Evolutionary conservation across 345 rosid genomes (phyloP), one percentile per base, ranked within the genome.

Genomic region (Cardamine resedifolia): DNA sequence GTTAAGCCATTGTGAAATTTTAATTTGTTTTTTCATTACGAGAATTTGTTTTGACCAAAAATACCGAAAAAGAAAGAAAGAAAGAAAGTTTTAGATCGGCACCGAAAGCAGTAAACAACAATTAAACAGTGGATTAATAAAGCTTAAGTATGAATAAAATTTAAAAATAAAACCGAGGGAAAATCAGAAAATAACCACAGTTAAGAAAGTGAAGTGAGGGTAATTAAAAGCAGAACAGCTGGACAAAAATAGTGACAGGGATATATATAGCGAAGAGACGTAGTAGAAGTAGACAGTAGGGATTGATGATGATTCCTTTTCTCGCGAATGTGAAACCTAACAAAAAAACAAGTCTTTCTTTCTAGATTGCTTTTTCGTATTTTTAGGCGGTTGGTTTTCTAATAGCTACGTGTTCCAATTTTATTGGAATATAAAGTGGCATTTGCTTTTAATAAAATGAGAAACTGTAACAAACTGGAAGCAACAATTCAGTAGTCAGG

Each of bases 341-440:
- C 30, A 21, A 10, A 41, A 30, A 21, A 47, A 45, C 2, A 38
- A 49, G 43, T 34, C 27, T 74, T 64, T 47, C 43, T 28, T 66
- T 48, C 36, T 31, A 66, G 61, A 66, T 66, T 58, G 34, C 10
- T 58, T 65, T 65, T 57, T 74, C 27, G 4, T 66, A 66, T 21
- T 58, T 74, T 66, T 49, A 66, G 72, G 38, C 68, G 53, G 72
- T 74, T 61, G 24, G 48, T 53, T 30, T 9, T 18, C 4, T 4
- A 56, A 41, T 10, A 68, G 18, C 44, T 18, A 68, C 64, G 70
- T 75, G 74, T 68, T 34, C 20, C 39, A 1, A 9, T 62, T 31
- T 69, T 15, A 69, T 61, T 68, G 58, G 79, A 30, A 26, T n/a
- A 9, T 33, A 68, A 61, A 68, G 70, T 61, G 79, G 79, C 74